A percentile compares a stretch with the other conserved stretches of the same genome.
Conservation (phyloP, 73 alveolate genomes). For the Halteria grandinella region DNA sequence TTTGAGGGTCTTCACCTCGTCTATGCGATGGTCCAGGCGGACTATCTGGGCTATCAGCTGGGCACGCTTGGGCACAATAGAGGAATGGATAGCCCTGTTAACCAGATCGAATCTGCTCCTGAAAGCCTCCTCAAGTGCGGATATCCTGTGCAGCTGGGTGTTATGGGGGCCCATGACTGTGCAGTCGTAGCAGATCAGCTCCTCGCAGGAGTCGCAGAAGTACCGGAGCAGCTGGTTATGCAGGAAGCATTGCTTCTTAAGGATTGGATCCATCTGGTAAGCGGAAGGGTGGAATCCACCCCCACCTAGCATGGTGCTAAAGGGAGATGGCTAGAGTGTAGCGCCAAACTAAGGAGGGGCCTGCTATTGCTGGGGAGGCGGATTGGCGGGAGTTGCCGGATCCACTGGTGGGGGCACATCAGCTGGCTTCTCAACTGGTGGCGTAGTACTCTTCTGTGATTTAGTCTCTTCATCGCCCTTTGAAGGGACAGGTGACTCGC, state of each 20-base stretch:
- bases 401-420: not conserved
- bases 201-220: slow-evolving; percentile 97
- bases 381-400: slow-evolving; percentile 15
- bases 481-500: not conserved
- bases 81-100: slow-evolving; percentile 77
- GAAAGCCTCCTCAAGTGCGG: slow-evolving; percentile 90
- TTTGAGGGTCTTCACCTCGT: slow-evolving; percentile 92
- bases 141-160: slow-evolving; percentile 92
- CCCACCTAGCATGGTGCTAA: slow-evolving; percentile 13
- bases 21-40: slow-evolving; percentile 86
- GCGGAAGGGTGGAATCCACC: not conserved
- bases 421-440: not conserved
- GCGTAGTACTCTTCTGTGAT: not conserved
- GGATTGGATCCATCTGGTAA: slow-evolving; percentile 20
- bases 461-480: not conserved
- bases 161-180: slow-evolving; percentile 97
- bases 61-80: slow-evolving; percentile 87
- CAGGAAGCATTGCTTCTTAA: slow-evolving; percentile 70
- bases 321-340: slow-evolving; percentile 5
- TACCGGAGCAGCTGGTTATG: slow-evolving; percentile 76
- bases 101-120: slow-evolving; percentile 81
- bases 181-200: slow-evolving; percentile 95
- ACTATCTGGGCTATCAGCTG: slow-evolving; percentile 88
- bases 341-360: not conserved
- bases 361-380: not conserved